phyloP scores from a whole-genome alignment of 805 yeast genomes.

The Spathaspora gorwiae region DNA sequence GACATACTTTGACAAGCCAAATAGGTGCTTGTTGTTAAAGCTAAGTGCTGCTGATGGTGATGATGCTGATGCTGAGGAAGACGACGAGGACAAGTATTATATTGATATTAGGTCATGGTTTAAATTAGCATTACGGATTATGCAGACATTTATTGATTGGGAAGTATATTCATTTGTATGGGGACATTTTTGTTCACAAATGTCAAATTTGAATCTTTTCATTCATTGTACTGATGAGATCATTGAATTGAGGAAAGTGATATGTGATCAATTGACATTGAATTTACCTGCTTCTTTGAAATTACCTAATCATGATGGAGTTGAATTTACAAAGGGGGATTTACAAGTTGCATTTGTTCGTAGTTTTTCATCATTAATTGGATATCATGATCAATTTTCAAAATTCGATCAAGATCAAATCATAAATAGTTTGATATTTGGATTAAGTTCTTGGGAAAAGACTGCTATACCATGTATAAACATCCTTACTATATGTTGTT shows the following conservation, averaged over 20 bases:
- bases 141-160: constrained; percentile 60
- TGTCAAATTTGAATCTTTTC: constrained; percentile 55
- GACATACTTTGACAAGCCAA: constrained; percentile 38
- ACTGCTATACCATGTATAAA: constrained; percentile 77
- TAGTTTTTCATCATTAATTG: constrained; percentile 56
- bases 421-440: constrained; percentile 53
- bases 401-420: constrained; percentile 61
- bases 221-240: constrained; percentile 33
- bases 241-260: constrained; percentile 35
- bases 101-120: constrained; percentile 53
- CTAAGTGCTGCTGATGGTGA: constrained; percentile 15
- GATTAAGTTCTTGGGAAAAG: constrained; percentile 70
- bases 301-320: constrained; percentile 29
- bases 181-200: constrained; percentile 68
- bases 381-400: constrained; percentile 51
- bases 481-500: constrained; percentile 71
- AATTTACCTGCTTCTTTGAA: constrained; percentile 40
- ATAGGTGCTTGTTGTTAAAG: constrained; percentile 17
- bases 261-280: constrained; percentile 58
- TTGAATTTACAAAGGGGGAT: constrained; percentile 49
- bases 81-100: constrained; percentile 7
- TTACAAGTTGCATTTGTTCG: constrained; percentile 63
- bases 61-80: constrained; percentile 4
- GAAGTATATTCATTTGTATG: constrained; percentile 62
- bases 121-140: constrained; percentile 40